These are phyloP conservation scores for Senna siamea DNA, from an alignment of 306 rosid genomes.

Conservation along the genomic window DNA sequence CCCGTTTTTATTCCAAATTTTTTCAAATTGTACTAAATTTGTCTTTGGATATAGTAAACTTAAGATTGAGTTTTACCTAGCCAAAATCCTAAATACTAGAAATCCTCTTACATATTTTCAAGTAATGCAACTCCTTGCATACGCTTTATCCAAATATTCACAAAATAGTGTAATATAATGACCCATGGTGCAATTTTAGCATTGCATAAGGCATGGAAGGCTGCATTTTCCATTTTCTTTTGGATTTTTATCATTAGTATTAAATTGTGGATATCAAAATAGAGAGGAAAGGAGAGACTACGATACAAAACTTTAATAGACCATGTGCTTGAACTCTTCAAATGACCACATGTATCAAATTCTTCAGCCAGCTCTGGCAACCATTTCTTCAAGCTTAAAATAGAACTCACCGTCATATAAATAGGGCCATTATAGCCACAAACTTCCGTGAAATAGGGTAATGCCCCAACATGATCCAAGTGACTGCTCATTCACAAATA, in stretches of 20 bases:
- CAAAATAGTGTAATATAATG: background rate
- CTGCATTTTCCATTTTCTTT: background rate
- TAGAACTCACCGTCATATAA: constrained; percentile 83
- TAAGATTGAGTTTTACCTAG: background rate
- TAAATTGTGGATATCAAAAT: background rate
- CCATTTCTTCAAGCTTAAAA: constrained; percentile 51
- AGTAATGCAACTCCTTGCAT: background rate
- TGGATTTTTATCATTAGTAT: background rate
- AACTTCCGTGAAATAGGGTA: constrained; percentile 88
- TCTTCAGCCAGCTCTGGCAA: background rate
- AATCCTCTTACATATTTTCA: background rate
- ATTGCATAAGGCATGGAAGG: background rate
- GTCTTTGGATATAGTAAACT: background rate
- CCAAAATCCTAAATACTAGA: background rate
- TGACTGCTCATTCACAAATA: constrained; percentile 56
- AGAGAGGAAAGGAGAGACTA: background rate
- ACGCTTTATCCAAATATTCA: background rate
- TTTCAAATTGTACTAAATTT: background rate
- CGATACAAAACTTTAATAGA: background rate
- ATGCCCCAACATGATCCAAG: constrained; percentile 88
- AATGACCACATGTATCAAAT: background rate
- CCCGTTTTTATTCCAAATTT: background rate
- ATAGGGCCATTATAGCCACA: constrained; percentile 84
- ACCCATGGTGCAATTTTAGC: background rate
- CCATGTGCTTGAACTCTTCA: background rate